Conservation (phyloP, 2,329 filamentous ascomycete species). For the Aureobasidium sp. region DNA sequence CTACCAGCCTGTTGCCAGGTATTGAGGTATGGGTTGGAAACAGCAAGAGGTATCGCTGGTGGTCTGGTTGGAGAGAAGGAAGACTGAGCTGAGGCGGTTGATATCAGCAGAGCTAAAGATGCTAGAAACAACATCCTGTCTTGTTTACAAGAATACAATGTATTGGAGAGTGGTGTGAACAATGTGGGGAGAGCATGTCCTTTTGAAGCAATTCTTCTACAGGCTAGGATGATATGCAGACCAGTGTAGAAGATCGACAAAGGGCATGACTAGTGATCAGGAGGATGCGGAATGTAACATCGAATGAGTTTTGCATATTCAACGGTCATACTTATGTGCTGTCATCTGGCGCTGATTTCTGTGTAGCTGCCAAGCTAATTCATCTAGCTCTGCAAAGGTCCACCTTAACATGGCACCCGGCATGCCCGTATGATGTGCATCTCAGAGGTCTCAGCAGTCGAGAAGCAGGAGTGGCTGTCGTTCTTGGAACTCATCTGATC, state of each 20-base stretch:
- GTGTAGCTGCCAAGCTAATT: constrained; percentile 9
- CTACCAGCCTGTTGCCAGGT: constrained; percentile 58
- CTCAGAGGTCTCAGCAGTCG: background rate
- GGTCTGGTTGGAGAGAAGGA: constrained; percentile 56
- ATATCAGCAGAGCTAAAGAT: background rate
- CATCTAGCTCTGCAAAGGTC: background rate
- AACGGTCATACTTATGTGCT: constrained; percentile 15
- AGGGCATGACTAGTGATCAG: constrained; percentile 12
- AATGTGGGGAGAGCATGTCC: background rate
- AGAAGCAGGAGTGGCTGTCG: background rate
- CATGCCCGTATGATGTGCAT: background rate
- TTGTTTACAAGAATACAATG: background rate
- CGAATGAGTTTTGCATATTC: background rate
- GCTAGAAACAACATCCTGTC: constrained; percentile 18
- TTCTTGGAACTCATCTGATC: background rate
- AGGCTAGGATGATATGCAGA: background rate
- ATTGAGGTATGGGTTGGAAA: constrained; percentile 68
- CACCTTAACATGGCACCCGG: background rate
- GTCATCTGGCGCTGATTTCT: constrained; percentile 3
- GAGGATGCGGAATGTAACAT: constrained; percentile 4
- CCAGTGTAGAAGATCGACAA: constrained; percentile 4
- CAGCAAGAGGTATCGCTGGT: constrained; percentile 64
- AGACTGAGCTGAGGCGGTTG: constrained; percentile 32
- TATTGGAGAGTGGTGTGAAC: background rate
- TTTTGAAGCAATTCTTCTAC: background rate